These are phyloP conservation scores for Dendrobium catenatum DNA, from an alignment of 106 monocot genomes.

Conservation along the genomic window DNA sequence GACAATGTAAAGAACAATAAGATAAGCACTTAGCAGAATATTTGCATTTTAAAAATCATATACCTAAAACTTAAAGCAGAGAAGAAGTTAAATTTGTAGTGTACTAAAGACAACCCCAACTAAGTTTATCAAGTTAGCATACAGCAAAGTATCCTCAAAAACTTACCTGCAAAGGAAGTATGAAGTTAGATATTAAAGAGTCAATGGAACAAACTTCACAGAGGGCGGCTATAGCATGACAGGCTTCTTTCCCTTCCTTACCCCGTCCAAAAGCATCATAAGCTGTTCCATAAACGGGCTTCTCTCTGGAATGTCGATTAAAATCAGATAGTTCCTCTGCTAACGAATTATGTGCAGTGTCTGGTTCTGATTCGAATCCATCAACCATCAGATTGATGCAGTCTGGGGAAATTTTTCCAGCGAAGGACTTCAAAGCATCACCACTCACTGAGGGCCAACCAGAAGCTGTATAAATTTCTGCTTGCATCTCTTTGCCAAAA, in stretches of 20 bases:
- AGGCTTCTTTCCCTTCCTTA: slow-evolving; percentile 63
- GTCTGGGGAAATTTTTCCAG: slow-evolving; percentile 64
- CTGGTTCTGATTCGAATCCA: slow-evolving; percentile 12
- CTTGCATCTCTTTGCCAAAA: slow-evolving; percentile 32
- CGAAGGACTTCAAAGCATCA: slow-evolving; percentile 64
- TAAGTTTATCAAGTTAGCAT: background rate
- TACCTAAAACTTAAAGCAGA: background rate
- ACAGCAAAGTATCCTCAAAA: background rate
- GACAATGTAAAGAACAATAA: background rate
- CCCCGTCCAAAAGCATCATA: slow-evolving; percentile 77
- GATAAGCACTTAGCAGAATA: background rate
- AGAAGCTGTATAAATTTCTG: slow-evolving; percentile 67
- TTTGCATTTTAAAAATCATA: background rate
- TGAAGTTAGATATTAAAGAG: slow-evolving; percentile 94
- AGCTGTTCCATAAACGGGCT: slow-evolving; percentile 68
- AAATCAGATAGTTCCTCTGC: slow-evolving; percentile 1
- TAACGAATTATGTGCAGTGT: background rate
- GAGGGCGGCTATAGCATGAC: slow-evolving; percentile 87
- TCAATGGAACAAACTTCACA: slow-evolving; percentile 95
- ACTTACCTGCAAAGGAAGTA: slow-evolving; percentile 83
- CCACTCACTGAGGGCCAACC: slow-evolving; percentile 95
- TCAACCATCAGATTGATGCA: slow-evolving; percentile 32
- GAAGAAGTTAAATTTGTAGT: background rate
- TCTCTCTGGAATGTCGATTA: slow-evolving; percentile 11
- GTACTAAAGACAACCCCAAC: background rate